These are phyloP conservation scores for Hordeum marinum DNA, from an alignment of 176 grass and related monocot genomes.

Conservation along the genomic window DNA sequence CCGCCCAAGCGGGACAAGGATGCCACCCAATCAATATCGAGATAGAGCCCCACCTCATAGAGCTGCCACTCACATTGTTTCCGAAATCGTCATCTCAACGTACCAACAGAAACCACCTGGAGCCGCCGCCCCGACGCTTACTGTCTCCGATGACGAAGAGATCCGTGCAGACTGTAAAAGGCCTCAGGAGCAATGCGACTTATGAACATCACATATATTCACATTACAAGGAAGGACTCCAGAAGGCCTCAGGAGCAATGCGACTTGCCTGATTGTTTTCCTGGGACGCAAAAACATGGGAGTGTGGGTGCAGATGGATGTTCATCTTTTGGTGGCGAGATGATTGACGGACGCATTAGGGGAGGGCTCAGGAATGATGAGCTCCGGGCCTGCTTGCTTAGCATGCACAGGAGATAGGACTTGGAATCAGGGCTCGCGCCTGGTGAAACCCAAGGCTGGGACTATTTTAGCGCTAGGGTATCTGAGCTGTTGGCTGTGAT, in stretches of 20 bases:
- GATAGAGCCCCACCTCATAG: too few species aligned
- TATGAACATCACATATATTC: too few species aligned
- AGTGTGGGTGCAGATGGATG: conserved; percentile 38
- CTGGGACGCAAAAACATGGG: conserved; percentile 5
- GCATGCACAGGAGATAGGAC: conserved; percentile 7
- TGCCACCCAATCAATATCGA: too few species aligned
- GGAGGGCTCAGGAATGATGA: conserved; percentile 27
- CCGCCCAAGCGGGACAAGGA: too few species aligned
- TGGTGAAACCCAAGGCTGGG: conserved; percentile 10
- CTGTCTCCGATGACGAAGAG: too few species aligned
- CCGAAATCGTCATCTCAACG: too few species aligned
- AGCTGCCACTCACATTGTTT: too few species aligned
- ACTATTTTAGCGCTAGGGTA: conserved; percentile 9
- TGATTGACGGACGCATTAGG: conserved; percentile 29
- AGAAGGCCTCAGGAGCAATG: conserved; percentile 10
- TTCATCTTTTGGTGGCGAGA: conserved; percentile 36
- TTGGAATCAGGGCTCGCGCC: conserved; percentile 20
- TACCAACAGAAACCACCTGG: too few species aligned
- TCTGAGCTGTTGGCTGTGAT: conserved; percentile 7
- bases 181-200: too few species aligned
- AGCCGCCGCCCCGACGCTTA: too few species aligned
- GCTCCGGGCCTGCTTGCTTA: conserved; percentile 11
- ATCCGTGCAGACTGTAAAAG: too few species aligned
- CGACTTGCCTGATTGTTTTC: not conserved
- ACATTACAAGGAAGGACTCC: not conserved